A percentile compares a stretch with the other conserved stretches of the same genome.
These are phyloP conservation scores for Botrytis fragariae DNA, from an alignment of 2,329 filamentous ascomycete species.

Conservation along the genomic window DNA sequence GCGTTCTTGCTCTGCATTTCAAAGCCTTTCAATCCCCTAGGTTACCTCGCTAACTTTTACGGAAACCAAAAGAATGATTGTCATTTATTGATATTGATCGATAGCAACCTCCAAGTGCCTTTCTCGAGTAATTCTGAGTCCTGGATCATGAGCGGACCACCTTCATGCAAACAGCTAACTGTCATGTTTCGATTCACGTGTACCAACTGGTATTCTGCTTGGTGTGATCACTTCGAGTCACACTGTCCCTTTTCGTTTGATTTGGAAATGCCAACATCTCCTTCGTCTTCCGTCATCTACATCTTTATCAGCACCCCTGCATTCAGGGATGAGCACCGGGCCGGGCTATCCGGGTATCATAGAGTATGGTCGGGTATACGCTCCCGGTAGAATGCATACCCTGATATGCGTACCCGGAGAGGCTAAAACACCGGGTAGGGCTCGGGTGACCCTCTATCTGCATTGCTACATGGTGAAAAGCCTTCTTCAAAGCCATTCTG, in stretches of 20 bases:
- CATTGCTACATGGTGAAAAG: no score
- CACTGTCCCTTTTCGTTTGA: background rate
- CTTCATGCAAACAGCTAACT: background rate
- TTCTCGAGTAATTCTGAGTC: background rate
- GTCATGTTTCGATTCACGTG: background rate
- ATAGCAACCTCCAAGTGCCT: background rate
- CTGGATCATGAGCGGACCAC: background rate
- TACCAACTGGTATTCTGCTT: background rate
- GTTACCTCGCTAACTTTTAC: no score
- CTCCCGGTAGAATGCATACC: no score
- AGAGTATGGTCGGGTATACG: rapidly evolving
- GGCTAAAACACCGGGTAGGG: no score
- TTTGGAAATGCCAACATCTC: no score
- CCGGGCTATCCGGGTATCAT: no score
- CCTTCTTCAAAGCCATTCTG: no score
- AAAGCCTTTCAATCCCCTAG: background rate
- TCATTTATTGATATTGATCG: background rate
- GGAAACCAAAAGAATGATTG: background rate
- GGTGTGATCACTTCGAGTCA: background rate
- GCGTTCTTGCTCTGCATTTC: background rate
- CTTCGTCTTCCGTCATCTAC: background rate
- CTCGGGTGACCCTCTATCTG: no score
- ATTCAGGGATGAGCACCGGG: no score
- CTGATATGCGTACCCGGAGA: no score
- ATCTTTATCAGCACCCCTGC: background rate